These are phyloP conservation scores for Aspergillus bertholletiae DNA, from an alignment of 495 filamentous ascomycete genomes.

Conservation along the genomic window DNA sequence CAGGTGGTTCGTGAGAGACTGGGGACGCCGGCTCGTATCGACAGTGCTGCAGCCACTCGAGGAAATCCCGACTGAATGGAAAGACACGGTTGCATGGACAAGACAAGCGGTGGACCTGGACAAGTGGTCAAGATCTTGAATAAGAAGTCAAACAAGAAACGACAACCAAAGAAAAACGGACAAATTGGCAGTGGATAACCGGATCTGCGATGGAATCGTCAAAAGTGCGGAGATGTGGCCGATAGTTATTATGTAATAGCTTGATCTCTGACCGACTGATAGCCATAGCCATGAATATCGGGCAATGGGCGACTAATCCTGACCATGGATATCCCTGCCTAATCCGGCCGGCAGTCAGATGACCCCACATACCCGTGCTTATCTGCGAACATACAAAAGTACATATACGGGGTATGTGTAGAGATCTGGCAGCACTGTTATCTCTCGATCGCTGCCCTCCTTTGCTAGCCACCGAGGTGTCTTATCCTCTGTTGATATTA, in stretches of 20 bases:
- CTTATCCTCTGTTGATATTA: not conserved
- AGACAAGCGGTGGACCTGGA: slow-evolving; percentile 20
- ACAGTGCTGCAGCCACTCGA: slow-evolving; percentile 25
- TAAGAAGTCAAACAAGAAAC: not conserved
- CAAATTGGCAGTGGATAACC: not conserved
- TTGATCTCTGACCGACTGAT: too few relatives aligned
- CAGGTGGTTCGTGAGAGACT: slow-evolving; percentile 37
- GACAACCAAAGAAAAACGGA: not conserved
- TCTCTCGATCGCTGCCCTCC: not conserved
- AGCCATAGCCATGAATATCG: too few relatives aligned
- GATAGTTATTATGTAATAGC: too few relatives aligned
- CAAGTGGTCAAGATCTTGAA: not conserved
- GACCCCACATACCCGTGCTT: too few relatives aligned
- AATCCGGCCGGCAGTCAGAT: too few relatives aligned
- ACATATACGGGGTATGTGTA: not conserved
- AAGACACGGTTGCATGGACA: slow-evolving; percentile 32
- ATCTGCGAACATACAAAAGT: too few relatives aligned
- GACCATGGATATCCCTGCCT: too few relatives aligned
- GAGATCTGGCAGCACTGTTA: not conserved
- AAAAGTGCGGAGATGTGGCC: too few relatives aligned
- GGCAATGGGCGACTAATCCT: too few relatives aligned
- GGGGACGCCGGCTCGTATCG: slow-evolving; percentile 34
- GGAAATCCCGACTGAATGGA: slow-evolving; percentile 30
- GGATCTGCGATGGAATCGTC: too few relatives aligned
- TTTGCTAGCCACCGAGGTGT: not conserved